Percentiles rank a stretch among this genome's conserved stretches.
Conservation (phyloP, 495 filamentous ascomycete species). For the Bombardia bombarda region DNA sequence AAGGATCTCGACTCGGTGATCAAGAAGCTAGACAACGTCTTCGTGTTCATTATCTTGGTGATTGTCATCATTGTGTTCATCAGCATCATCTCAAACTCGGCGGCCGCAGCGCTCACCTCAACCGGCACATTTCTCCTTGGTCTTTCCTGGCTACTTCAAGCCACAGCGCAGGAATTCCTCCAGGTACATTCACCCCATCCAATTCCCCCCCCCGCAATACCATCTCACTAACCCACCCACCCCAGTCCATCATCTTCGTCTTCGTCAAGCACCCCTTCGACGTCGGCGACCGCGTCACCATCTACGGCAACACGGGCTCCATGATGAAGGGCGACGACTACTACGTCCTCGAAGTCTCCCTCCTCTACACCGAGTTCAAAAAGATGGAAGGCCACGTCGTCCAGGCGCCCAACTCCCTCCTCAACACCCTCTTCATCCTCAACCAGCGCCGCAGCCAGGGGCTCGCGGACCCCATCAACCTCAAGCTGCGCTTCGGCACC, state of each 20-base stretch:
- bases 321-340: conserved; percentile 78
- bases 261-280: conserved; percentile 98
- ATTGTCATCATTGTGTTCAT: conserved; percentile 79
- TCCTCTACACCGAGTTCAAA: conserved; percentile 97
- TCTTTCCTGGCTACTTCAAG: conserved; percentile 84
- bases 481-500: conserved; percentile 84
- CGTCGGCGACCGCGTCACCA: conserved; percentile 85
- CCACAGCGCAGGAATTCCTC: conserved; percentile 89
- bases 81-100: conserved; percentile 80
- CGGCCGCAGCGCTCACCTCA: conserved; percentile 74
- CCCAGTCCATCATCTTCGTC: conserved; percentile 79
- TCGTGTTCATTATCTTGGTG: conserved; percentile 75
- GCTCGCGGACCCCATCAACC: conserved; percentile 77
- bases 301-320: conserved; percentile 84
- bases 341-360: conserved; percentile 87
- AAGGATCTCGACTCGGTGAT: conserved; percentile 96
- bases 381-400: conserved; percentile 96
- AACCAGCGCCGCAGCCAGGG: conserved; percentile 88
- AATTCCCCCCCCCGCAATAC: too few relatives aligned
- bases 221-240: conserved; percentile 12
- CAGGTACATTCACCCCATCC: conserved; percentile 13
- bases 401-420: conserved; percentile 88
- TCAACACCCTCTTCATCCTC: conserved; percentile 89
- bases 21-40: conserved; percentile 79
- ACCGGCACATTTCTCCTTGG: conserved; percentile 80